Evolutionary conservation across 352 stramenopile species (phyloP).

Genomic region (Phytophthora idaei): DNA sequence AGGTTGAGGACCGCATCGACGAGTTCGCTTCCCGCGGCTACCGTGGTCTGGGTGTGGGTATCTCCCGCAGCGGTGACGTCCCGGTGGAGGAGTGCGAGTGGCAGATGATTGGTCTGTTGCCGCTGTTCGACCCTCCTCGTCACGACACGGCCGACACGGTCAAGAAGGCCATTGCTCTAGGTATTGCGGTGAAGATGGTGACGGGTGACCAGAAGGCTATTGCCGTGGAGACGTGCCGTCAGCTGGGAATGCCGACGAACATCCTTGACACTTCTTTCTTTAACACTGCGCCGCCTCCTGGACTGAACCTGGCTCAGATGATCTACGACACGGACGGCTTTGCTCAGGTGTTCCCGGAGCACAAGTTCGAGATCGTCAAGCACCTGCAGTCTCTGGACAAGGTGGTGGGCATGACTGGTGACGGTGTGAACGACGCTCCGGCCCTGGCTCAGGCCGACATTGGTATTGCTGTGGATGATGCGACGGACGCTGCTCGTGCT

Average conservation of each 20-base stretch:
- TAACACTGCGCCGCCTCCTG: constrained; percentile 67
- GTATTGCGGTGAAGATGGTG: constrained; percentile 96
- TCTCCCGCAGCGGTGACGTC: constrained; percentile 65
- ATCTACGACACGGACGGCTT: constrained; percentile 95
- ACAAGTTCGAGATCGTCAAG: constrained; percentile 94
- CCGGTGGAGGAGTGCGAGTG: constrained; percentile 84
- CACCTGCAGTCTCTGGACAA: constrained; percentile 88
- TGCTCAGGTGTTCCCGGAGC: constrained; percentile 91
- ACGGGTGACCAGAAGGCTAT: constrained; percentile 95
- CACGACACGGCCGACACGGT: constrained; percentile 94
- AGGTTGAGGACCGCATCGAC: constrained; percentile 85
- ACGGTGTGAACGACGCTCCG: constrained; percentile 94
- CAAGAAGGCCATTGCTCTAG: constrained; percentile 87
- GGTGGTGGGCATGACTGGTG: constrained; percentile 84
- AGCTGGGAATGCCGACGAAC: constrained; percentile 90
- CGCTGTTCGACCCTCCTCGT: constrained; percentile 94
- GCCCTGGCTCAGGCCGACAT: constrained; percentile 90
- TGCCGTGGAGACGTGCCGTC: constrained; percentile 91
- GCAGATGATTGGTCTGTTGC: constrained; percentile 93
- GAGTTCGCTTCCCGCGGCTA: constrained; percentile 76
- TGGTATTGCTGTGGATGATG: constrained; percentile 92
- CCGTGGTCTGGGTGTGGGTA: constrained; percentile 67
- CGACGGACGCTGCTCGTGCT: constrained; percentile 89
- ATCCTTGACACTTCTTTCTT: constrained; percentile 85
- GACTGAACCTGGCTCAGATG: constrained; percentile 74